phyloP scores from a whole-genome alignment of 169 alveolate genomes.

The Cryptosporidium meleagridis region DNA sequence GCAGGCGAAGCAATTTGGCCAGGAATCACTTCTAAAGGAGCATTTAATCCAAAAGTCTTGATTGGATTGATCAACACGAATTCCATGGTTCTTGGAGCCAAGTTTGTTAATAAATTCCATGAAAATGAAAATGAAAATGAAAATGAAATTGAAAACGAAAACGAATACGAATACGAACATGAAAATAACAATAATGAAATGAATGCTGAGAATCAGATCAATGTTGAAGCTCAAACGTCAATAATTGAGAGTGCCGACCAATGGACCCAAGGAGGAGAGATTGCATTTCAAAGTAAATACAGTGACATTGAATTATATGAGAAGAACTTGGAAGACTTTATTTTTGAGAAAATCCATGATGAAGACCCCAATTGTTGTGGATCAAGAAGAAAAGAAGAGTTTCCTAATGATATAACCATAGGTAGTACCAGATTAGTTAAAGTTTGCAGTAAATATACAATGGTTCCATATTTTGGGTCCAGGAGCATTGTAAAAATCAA shows the following conservation, averaged over 20 bases:
- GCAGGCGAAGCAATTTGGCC: slow-evolving; percentile 67
- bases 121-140: neutral
- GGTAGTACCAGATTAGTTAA: slow-evolving; percentile 38
- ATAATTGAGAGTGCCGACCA: slow-evolving; percentile 1
- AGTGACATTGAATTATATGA: slow-evolving; percentile 6
- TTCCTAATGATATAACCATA: slow-evolving; percentile 31
- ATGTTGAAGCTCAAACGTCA: neutral
- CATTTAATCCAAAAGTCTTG: slow-evolving; percentile 37
- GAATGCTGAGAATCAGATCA: neutral
- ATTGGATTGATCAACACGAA: slow-evolving; percentile 12
- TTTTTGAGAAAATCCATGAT: neutral
- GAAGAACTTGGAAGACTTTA: slow-evolving; percentile 17
- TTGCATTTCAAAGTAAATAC: slow-evolving; percentile 2
- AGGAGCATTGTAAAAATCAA: slow-evolving; percentile 31
- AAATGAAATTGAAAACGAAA: neutral
- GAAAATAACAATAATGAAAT: neutral
- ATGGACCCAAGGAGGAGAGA: slow-evolving; percentile 72
- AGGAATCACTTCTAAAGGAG: slow-evolving; percentile 62
- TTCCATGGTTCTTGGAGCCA: slow-evolving; percentile 34
- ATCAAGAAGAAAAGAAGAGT: neutral
- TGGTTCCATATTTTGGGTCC: slow-evolving; percentile 55
- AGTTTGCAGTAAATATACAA: slow-evolving; percentile 58
- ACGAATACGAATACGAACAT: neutral
- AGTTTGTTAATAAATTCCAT: neutral
- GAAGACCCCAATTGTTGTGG: slow-evolving; percentile 1